Base-by-base conservation (phyloP, 371 early-diverging fungal genomes). In the Actinomortierella ambigua region DNA sequence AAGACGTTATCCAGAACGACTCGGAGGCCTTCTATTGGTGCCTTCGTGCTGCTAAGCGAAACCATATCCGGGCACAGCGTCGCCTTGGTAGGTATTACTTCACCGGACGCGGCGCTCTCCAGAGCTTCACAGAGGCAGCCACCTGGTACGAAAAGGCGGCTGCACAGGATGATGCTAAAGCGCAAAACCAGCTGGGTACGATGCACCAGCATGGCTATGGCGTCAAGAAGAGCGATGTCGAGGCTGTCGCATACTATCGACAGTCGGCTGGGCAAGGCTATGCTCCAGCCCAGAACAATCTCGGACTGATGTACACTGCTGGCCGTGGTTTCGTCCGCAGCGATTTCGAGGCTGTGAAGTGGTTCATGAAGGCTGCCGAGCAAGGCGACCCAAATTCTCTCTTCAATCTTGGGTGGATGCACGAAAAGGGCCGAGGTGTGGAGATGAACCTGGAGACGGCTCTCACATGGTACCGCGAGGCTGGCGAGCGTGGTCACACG, bases 31-130 rank as follows among this genome's bases (percentile, higher is more conserved):
- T 92, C 26, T 57, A 78, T 43, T 93, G 89, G 88, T 95, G 91
- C 75, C 67, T 65, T 17, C 61, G 79, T 27, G 80, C 93, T 2
- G 92, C 95, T 4, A 84, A 83, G 53, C 81, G 84, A 52, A 93
- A 92, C 8, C 91, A 92, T 75, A 85, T 88, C 39, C 90, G 89
- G 77, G 94, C 92, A 20, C 91, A 91, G 65, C 90, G 91, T 75
- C 78, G 84, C 11, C 79, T 95, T 15, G 93, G 92, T 46, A 82
- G 11, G 11, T 34, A 6, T 34, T 34, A 34, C 11, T 34, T 6
- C 34, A 34, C 4, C 11, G 11, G 34, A 4, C 4, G 34, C 11
- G 34, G 34, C 11, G 11, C 34, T 34, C 11, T 11, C 4, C 4
- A 11, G 11, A 34, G 11, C 34, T 34, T 6, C 11, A 34, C 34